A percentile compares a stretch with the other conserved stretches of the same genome.
These are phyloP conservation scores for Cryptosporidium ubiquitum DNA, from an alignment of 169 alveolate genomes.

Conservation along the genomic window DNA sequence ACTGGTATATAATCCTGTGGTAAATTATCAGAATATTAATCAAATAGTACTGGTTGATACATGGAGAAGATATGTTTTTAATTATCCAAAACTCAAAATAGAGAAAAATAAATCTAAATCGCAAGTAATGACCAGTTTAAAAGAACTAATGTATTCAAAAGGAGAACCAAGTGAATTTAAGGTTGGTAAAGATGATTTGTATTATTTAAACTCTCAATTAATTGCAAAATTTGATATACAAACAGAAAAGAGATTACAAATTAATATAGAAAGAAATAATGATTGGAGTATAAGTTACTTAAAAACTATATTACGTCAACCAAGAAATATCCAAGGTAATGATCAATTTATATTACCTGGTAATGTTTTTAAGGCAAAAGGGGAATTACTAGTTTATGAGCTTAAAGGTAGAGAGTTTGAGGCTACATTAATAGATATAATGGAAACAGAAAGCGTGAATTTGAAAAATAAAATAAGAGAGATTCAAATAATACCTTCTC, in stretches of 20 bases:
- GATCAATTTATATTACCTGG: neutral
- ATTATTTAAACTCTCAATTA: conserved; percentile 26
- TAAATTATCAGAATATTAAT: neutral
- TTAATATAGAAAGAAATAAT: conserved; percentile 9
- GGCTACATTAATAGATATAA: conserved; percentile 3
- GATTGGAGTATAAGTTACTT: conserved; percentile 5
- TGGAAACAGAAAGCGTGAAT: neutral
- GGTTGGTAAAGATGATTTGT: neutral
- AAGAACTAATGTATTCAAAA: conserved; percentile 22
- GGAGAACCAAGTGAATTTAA: conserved; percentile 6
- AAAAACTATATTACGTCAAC: neutral
- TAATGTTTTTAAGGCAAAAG: neutral
- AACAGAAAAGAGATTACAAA: neutral
- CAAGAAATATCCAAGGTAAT: neutral
- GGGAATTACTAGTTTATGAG: conserved; percentile 1
- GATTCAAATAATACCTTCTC: neutral
- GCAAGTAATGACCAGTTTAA: neutral
- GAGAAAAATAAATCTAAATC: neutral
- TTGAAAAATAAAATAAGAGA: neutral
- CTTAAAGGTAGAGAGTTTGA: conserved; percentile 6
- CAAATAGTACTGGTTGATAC: neutral
- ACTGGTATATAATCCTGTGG: conserved; percentile 37
- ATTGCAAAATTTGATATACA: conserved; percentile 51
- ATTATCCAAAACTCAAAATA: conserved; percentile 32
- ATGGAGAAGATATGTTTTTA: conserved; percentile 69